A percentile compares a stretch with the other conserved stretches of the same genome.
These are phyloP conservation scores for Phalaenopsis equestris DNA, from an alignment of 106 monocot species.

Conservation along the genomic window DNA sequence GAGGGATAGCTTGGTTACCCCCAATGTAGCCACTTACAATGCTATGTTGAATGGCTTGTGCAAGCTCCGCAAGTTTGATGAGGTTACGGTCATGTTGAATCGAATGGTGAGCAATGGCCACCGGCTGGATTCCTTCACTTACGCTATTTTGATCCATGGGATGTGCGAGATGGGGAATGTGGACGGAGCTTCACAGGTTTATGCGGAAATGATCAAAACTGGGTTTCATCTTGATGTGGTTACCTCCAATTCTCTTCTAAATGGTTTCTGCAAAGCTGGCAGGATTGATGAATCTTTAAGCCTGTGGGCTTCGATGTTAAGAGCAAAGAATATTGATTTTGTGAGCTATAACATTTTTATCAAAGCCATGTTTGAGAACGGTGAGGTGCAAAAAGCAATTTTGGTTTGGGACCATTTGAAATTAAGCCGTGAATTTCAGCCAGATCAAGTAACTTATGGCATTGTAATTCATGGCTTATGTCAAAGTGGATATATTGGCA, in stretches of 20 bases:
- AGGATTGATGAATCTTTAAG: slow-evolving; percentile 40
- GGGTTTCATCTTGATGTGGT: slow-evolving; percentile 55
- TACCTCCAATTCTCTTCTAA: slow-evolving; percentile 60
- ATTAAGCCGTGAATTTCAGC: slow-evolving; percentile 21
- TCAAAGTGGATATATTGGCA: slow-evolving; percentile 52
- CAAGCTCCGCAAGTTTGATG: slow-evolving; percentile 49
- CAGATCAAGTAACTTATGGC: slow-evolving; percentile 52
- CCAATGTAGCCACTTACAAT: slow-evolving; percentile 70
- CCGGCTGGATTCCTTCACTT: slow-evolving; percentile 51
- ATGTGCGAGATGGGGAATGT: slow-evolving; percentile 55
- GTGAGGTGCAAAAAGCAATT: slow-evolving; percentile 42
- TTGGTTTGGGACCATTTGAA: slow-evolving; percentile 41
- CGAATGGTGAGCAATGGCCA: slow-evolving; percentile 37
- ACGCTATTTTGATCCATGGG: slow-evolving; percentile 63
- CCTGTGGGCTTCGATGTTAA: slow-evolving; percentile 49
- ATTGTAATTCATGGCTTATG: slow-evolving; percentile 78
- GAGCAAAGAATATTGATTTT: slow-evolving; percentile 17
- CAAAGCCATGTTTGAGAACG: slow-evolving; percentile 60
- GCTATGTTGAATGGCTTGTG: slow-evolving; percentile 67
- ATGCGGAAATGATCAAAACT: slow-evolving; percentile 45
- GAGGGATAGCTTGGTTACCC: slow-evolving; percentile 32
- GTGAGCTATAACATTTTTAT: slow-evolving; percentile 75
- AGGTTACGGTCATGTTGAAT: slow-evolving; percentile 22
- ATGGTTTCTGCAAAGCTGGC: slow-evolving; percentile 44
- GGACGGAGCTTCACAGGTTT: slow-evolving; percentile 44